Conservation (phyloP, 257 asterid species). For the Anisodus tanguticus region DNA sequence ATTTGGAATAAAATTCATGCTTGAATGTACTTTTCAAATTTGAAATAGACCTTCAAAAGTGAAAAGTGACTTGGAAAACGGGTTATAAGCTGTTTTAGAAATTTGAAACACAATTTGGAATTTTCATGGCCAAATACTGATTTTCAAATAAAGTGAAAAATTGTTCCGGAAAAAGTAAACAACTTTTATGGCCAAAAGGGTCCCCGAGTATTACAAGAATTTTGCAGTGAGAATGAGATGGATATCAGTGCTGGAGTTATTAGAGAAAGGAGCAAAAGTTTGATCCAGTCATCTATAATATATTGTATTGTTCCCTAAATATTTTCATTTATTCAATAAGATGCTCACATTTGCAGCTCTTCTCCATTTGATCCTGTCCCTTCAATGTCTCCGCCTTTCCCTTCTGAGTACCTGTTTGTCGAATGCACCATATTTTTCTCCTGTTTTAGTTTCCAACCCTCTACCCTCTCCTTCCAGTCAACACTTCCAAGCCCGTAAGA, state of each 20-base stretch:
- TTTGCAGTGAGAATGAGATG: conserved; percentile 14
- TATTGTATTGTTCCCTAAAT: neutral
- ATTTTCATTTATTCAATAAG: neutral
- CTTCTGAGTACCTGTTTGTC: conserved; percentile 58
- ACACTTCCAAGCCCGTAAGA: conserved; percentile 85
- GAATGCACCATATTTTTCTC: conserved; percentile 61
- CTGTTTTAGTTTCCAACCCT: conserved; percentile 77
- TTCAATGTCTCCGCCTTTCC: conserved; percentile 68
- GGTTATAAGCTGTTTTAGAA: too few species aligned
- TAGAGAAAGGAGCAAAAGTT: neutral
- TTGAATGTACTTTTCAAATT: too few species aligned
- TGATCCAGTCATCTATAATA: conserved; percentile 14
- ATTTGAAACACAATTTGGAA: too few species aligned
- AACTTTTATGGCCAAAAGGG: too few species aligned
- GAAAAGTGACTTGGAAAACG: too few species aligned
- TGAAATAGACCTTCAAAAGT: too few species aligned
- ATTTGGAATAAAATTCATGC: too few species aligned
- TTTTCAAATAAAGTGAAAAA: too few species aligned
- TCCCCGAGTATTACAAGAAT: neutral
- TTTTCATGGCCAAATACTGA: too few species aligned
- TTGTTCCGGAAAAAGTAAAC: too few species aligned
- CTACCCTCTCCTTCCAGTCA: conserved; percentile 94
- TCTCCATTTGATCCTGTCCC: conserved; percentile 82
- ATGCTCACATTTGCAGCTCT: conserved; percentile 74
- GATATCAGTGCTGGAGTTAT: conserved; percentile 1